Percentiles rank a stretch among this genome's conserved stretches.
These are phyloP conservation scores for Jacaranda mimosifolia DNA, from an alignment of 257 asterid species.

Conservation along the genomic window DNA sequence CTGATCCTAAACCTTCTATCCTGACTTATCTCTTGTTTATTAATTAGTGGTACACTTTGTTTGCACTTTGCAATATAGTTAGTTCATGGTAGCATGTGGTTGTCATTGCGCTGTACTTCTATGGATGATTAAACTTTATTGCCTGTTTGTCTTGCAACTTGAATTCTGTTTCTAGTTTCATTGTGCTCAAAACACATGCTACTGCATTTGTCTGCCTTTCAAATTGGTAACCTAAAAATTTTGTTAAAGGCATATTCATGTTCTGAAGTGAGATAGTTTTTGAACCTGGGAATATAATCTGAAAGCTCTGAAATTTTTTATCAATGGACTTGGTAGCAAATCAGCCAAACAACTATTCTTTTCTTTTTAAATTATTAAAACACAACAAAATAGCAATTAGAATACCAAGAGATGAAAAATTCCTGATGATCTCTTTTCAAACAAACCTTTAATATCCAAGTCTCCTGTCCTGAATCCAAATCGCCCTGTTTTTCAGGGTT, in stretches of 20 bases:
- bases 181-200: not conserved
- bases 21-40: not conserved
- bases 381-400: not conserved
- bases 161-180: not conserved
- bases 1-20: not conserved
- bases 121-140: not conserved
- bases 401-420: conserved; percentile 18
- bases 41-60: not conserved
- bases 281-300: not conserved
- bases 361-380: not conserved
- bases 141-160: not conserved
- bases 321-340: not conserved
- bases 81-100: not conserved
- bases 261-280: not conserved
- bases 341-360: not conserved
- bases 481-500: not conserved
- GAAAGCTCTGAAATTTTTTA: not conserved
- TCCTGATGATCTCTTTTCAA: not conserved
- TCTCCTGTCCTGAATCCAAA: not conserved
- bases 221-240: not conserved
- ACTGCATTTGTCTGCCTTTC: not conserved
- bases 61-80: not conserved
- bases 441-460: not conserved
- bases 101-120: not conserved
- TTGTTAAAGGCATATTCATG: not conserved